Percentiles rank a stretch among this genome's conserved stretches.
phyloP scores from a whole-genome alignment of 768 basidiomycete genomes.

The Lepiota brunneoincarnata region DNA sequence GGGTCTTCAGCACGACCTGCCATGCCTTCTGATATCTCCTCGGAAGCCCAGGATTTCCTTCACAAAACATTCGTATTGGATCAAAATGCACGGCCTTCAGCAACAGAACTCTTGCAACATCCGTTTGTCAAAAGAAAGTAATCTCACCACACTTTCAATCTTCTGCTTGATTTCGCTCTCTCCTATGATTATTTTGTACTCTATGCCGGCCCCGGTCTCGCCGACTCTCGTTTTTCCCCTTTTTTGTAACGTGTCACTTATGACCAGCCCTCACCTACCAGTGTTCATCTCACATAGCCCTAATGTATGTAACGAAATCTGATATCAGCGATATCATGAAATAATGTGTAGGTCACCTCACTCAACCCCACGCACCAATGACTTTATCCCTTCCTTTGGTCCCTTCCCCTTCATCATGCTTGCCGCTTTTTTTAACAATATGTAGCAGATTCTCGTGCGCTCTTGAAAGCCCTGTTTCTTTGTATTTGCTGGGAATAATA shows the following conservation, averaged over 20 bases:
- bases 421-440: no score
- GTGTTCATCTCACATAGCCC: background rate
- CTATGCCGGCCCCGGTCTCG: conserved; percentile 9
- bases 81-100: conserved; percentile 76
- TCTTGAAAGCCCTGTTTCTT: no score
- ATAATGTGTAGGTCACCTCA: conserved; percentile 2
- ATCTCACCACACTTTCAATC: conserved; percentile 1
- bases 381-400: no score
- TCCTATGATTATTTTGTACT: conserved; percentile 12
- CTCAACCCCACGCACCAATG: no score
- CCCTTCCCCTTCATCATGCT: no score
- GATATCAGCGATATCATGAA: conserved; percentile 10
- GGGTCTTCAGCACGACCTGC: conserved; percentile 86
- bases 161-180: conserved; percentile 17
- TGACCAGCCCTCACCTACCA: background rate
- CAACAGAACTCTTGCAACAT: conserved; percentile 71
- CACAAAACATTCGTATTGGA: conserved; percentile 84
- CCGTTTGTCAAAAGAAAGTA: conserved; percentile 50
- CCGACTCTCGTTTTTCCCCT: conserved; percentile 20
- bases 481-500: no score
- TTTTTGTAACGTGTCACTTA: conserved; percentile 9
- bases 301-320: conserved; percentile 6
- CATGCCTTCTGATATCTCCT: conserved; percentile 88
- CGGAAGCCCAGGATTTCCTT: conserved; percentile 87
- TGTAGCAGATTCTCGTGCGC: no score